A percentile compares a stretch with the other conserved stretches of the same genome.
Evolutionary conservation across 1,139 yeast species (phyloP).

Genomic region (Suhomyces panamericanus): DNA sequence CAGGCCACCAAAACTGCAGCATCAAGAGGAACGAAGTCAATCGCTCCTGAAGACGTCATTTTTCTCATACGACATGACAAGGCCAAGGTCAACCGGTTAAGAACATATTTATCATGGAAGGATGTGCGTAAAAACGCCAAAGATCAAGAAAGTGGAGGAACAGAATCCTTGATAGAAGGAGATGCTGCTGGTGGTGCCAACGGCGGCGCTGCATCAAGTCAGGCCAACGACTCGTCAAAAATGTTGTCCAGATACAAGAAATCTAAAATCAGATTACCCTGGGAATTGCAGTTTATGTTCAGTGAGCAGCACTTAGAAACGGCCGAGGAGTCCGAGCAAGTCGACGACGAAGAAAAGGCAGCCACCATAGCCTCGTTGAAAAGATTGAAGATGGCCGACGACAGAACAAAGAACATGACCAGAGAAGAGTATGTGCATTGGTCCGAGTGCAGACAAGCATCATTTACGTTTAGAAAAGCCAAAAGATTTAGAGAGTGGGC

Average conservation of each 20-base stretch:
- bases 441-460: slow-evolving; percentile 98
- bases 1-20: slow-evolving; percentile 82
- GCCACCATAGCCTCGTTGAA: slow-evolving; percentile 87
- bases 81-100: slow-evolving; percentile 87
- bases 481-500: slow-evolving; percentile 97
- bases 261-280: slow-evolving; percentile 81
- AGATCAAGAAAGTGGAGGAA: slow-evolving; percentile 87
- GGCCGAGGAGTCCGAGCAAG: slow-evolving; percentile 76
- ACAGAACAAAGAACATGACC: slow-evolving; percentile 90
- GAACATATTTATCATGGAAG: slow-evolving; percentile 94
- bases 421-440: slow-evolving; percentile 97
- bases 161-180: slow-evolving; percentile 51
- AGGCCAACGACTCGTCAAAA: slow-evolving; percentile 51
- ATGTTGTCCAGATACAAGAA: slow-evolving; percentile 71
- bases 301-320: slow-evolving; percentile 83
- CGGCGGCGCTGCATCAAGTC: slow-evolving; percentile 29
- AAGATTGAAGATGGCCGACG: slow-evolving; percentile 89
- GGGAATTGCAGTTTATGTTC: slow-evolving; percentile 96
- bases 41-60: slow-evolving; percentile 90
- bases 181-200: slow-evolving; percentile 39
- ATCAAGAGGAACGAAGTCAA: slow-evolving; percentile 77
- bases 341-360: slow-evolving; percentile 85
- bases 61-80: slow-evolving; percentile 89
- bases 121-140: slow-evolving; percentile 96
- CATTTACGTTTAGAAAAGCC: slow-evolving; percentile 90